Conservation (phyloP, 495 filamentous ascomycete species). For the Aspergillus baeticus region DNA sequence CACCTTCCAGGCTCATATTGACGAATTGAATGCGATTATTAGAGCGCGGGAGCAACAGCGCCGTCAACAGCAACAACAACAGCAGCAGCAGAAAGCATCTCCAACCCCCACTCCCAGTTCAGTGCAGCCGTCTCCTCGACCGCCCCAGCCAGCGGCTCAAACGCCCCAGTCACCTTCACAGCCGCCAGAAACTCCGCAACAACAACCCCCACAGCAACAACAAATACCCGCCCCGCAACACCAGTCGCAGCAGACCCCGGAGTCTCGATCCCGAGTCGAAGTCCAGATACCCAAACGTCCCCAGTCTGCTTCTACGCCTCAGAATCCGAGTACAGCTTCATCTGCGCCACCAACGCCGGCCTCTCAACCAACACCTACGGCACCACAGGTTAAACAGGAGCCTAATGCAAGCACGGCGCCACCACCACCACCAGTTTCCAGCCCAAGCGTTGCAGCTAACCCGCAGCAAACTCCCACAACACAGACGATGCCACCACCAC, state of each 20-base stretch:
- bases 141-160: slow-evolving; percentile 6
- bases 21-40: slow-evolving; percentile 73
- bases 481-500: slow-evolving; percentile 18
- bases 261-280: slow-evolving; percentile 26
- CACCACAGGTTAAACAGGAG: slow-evolving; percentile 37
- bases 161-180: slow-evolving; percentile 12
- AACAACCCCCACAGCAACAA: slow-evolving; percentile 15
- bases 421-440: slow-evolving; percentile 18
- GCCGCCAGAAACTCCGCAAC: slow-evolving; percentile 8
- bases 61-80: slow-evolving; percentile 29
- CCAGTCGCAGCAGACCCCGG: slow-evolving; percentile 23
- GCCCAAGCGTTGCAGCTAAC: slow-evolving; percentile 26
- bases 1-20: slow-evolving; percentile 89
- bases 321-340: slow-evolving; percentile 20
- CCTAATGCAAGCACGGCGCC: slow-evolving; percentile 15
- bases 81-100: slow-evolving; percentile 10
- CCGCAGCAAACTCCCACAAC: slow-evolving; percentile 26
- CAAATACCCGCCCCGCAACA: slow-evolving; percentile 19
- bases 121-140: slow-evolving; percentile 14
- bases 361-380: slow-evolving; percentile 15
- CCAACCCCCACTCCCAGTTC: slow-evolving; percentile 8
- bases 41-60: slow-evolving; percentile 45
- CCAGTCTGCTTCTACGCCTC: slow-evolving; percentile 28
- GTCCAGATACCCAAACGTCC: slow-evolving; percentile 27
- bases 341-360: slow-evolving; percentile 23